Percentiles rank a stretch among this genome's conserved stretches.
phyloP scores from a whole-genome alignment of 2,329 filamentous ascomycete genomes.

The Didymella arachidicola region DNA sequence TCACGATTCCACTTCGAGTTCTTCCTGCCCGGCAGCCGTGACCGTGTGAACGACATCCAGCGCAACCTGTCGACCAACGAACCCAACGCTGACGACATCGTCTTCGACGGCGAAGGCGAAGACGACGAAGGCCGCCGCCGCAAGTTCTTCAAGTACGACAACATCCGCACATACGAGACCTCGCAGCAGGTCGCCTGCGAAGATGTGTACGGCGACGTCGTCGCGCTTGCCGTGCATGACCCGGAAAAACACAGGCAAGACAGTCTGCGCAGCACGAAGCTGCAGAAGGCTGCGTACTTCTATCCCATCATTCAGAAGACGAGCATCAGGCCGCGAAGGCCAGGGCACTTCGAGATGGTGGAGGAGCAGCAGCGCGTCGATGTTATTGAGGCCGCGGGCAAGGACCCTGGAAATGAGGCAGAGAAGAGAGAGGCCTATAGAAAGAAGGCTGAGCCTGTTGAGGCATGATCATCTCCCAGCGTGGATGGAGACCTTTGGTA shows the following conservation, averaged over 20 bases:
- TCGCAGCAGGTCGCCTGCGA: constrained; percentile 60
- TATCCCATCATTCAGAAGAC: constrained; percentile 67
- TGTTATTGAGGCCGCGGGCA: constrained; percentile 60
- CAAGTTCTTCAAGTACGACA: constrained; percentile 65
- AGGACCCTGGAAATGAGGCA: constrained; percentile 60
- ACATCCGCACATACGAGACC: constrained; percentile 68
- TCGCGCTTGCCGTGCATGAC: constrained; percentile 67
- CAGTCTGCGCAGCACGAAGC: constrained; percentile 42
- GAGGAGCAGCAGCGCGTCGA: constrained; percentile 59
- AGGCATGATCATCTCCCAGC: constrained; percentile 15
- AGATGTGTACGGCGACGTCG: constrained; percentile 62
- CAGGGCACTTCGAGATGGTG: constrained; percentile 49
- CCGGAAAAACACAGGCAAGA: constrained; percentile 52
- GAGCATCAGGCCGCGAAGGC: constrained; percentile 59
- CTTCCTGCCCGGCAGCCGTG: constrained; percentile 61
- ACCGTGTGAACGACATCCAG: constrained; percentile 60
- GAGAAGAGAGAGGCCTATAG: constrained; percentile 57
- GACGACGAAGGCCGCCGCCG: constrained; percentile 55
- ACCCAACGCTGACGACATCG: constrained; percentile 57
- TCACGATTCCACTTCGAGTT: constrained; percentile 67
- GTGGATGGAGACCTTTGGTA: constrained; percentile 2
- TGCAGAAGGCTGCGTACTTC: constrained; percentile 66
- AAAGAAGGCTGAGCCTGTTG: constrained; percentile 54
- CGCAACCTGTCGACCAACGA: constrained; percentile 64
- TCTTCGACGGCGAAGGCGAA: constrained; percentile 42